Base-by-base conservation (phyloP, 495 filamentous ascomycete genomes). In the Massariosphaeria phaeospora region DNA sequence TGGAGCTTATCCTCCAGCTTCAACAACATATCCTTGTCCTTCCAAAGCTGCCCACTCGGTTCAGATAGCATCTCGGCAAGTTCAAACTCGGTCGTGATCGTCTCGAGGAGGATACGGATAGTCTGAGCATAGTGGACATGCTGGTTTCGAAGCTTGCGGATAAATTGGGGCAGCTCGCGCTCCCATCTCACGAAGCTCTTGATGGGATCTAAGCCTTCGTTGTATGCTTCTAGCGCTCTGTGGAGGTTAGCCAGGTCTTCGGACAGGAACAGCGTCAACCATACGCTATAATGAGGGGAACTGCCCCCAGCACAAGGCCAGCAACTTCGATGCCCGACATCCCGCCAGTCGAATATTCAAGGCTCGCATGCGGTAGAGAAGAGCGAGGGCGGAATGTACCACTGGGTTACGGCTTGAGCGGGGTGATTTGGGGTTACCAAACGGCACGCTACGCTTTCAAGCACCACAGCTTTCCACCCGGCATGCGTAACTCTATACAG, bases 61-160 rank as follows among this genome's bases (percentile, higher is more conserved):
- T 60, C 43, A 1, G 56, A 42, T 26, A 64, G 57, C 57, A 64
- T 61, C 27, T 64, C 61, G 0, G 51, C 61, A 9, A 64, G 53
- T 26, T 64, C 61, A 47, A 56, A 55, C 25, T 63, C 61, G 30
- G 61, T 59, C 18, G 61, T 59, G 18, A 63, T 63, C 8, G 61
- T 50, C 23, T 58, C 61, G 44, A 63, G 61, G 8, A 63, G 51
- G 1, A 59, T 29, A 7, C 61, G 61, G 24, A 59, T 58, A 12
- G 55, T 63, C 31, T 63, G 61, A 17, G 43, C 45, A 36, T 44
- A 63, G 52, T 63, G 61, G 1, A 63, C 61, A 44, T 63, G 61
- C 34, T 63, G 50, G 39, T 63, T 63, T n/a, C 61, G 27, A 8
- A 63, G 41, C 41, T 63, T 63, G 8, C 61, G 55, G 34, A 63